Conservation (phyloP, 306 rosid genomes). For the Lablab purpureus region DNA sequence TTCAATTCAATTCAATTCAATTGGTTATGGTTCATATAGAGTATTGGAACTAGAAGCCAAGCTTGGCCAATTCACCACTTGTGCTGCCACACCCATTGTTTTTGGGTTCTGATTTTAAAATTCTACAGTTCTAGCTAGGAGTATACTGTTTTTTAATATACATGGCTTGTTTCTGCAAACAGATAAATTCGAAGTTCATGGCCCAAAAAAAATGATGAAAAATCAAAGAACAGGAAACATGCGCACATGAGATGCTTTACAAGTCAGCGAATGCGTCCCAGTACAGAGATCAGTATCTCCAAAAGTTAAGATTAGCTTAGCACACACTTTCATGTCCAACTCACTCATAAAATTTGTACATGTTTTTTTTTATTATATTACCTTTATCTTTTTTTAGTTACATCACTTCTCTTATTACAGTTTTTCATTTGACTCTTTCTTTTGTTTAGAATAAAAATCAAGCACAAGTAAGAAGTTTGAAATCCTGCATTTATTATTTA, state of each 20-base stretch:
- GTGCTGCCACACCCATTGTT: neutral
- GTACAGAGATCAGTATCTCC: neutral
- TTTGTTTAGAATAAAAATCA: neutral
- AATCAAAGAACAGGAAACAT: slow-evolving; percentile 3
- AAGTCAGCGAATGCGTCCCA: slow-evolving; percentile 13
- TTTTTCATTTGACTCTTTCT: neutral
- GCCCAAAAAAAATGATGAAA: neutral
- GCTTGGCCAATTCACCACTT: too few species aligned
- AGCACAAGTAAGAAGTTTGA: neutral
- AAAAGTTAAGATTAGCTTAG: neutral
- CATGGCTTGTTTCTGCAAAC: neutral
- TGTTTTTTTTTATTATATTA: neutral
- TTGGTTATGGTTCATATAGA: too few species aligned
- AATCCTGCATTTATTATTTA: neutral
- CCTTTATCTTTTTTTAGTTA: neutral
- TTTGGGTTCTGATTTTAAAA: slow-evolving; percentile 1
- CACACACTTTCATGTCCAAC: slow-evolving; percentile 14
- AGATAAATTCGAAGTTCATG: neutral
- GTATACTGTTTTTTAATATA: neutral
- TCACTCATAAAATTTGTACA: neutral
- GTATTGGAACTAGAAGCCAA: neutral
- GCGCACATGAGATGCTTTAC: slow-evolving; percentile 32
- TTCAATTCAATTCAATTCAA: neutral
- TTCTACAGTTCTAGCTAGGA: neutral
- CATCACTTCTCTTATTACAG: neutral